Conservation (phyloP, 2,329 filamentous ascomycete genomes). For the Scopulariopsis brevicaulis region DNA sequence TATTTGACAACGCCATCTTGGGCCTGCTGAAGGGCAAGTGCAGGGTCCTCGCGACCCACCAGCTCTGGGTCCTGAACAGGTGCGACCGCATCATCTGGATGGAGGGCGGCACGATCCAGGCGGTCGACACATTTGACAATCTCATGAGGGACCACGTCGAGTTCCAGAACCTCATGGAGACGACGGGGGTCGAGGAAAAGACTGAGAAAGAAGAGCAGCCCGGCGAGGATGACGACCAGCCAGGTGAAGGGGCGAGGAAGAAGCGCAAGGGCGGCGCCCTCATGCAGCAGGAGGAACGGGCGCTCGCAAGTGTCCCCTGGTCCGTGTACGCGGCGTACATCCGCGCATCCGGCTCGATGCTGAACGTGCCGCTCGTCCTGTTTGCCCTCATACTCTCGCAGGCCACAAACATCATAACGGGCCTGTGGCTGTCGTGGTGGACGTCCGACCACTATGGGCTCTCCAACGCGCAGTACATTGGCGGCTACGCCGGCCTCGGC, state of each 20-base stretch:
- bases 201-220: conserved; percentile 31
- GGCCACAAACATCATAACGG: conserved; percentile 76
- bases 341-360: conserved; percentile 57
- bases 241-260: conserved; percentile 36
- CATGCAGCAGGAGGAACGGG: conserved; percentile 64
- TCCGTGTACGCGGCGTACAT: conserved; percentile 70
- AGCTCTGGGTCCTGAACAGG: conserved; percentile 81
- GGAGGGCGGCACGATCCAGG: conserved; percentile 73
- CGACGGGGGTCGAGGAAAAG: conserved; percentile 59
- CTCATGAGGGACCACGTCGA: conserved; percentile 68
- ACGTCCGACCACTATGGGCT: conserved; percentile 66
- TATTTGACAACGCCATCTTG: conserved; percentile 91
- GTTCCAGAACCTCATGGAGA: conserved; percentile 77
- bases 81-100: conserved; percentile 93
- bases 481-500: conserved; percentile 60
- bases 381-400: conserved; percentile 61
- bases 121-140: conserved; percentile 81
- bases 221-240: conserved; percentile 23
- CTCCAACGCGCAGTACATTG: conserved; percentile 59
- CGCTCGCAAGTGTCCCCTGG: conserved; percentile 68
- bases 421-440: conserved; percentile 92
- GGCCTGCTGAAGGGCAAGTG: conserved; percentile 83
- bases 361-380: conserved; percentile 54
- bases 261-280: conserved; percentile 49
- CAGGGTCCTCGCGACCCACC: conserved; percentile 85